Conservation (phyloP, 2,329 filamentous ascomycete genomes). For the Arthrobotrys conoides region DNA sequence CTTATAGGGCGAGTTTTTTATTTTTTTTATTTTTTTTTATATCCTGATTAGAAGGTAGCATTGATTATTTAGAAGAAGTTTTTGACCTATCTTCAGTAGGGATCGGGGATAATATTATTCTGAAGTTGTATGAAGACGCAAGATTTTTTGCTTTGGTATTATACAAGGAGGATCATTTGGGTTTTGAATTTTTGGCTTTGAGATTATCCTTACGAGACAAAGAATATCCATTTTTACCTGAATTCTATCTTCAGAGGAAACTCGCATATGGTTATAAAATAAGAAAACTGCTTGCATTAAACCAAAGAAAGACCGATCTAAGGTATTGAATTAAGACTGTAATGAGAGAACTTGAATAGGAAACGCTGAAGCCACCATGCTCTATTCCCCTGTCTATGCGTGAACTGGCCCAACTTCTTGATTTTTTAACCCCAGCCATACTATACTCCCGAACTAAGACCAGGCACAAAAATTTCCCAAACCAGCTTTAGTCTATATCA, state of each 20-base stretch:
- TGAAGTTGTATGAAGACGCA: neutral
- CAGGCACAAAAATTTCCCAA: too few relatives aligned
- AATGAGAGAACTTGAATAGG: neutral
- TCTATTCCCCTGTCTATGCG: too few relatives aligned
- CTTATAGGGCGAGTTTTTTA: neutral
- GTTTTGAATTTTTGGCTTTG: neutral
- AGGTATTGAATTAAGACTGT: neutral
- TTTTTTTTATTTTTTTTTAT: neutral
- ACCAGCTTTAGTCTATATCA: constrained; percentile 39
- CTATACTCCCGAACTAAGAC: neutral
- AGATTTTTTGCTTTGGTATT: neutral
- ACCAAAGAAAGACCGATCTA: neutral
- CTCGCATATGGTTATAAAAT: neutral
- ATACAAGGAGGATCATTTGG: neutral
- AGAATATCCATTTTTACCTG: too few relatives aligned
- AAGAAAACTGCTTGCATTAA: neutral
- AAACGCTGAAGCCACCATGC: too few relatives aligned
- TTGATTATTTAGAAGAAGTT: neutral
- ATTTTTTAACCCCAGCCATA: neutral
- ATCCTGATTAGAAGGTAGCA: too few relatives aligned
- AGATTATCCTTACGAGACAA: neutral
- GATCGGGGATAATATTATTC: neutral
- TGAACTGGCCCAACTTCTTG: neutral
- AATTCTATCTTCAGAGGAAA: neutral
- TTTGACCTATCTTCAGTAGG: neutral